These are phyloP conservation scores for Grigorovia transvaalensis DNA, from an alignment of 805 yeast genomes.

Conservation along the genomic window DNA sequence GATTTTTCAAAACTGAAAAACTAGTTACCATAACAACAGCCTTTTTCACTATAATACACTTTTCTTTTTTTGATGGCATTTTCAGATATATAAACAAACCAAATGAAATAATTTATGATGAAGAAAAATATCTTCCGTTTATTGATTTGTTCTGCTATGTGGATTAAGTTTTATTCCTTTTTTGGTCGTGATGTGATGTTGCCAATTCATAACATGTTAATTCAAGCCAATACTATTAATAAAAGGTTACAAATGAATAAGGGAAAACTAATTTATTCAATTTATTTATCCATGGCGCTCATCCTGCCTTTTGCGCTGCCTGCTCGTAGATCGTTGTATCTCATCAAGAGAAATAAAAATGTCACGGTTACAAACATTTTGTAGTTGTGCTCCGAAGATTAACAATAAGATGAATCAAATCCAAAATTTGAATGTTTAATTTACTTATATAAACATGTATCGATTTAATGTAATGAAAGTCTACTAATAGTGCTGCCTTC, in stretches of 20 bases:
- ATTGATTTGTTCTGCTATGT: neutral
- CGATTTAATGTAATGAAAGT: neutral
- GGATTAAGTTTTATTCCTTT: neutral
- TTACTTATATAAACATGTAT: neutral
- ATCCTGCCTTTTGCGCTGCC: conserved; percentile 24
- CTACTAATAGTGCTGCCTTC: neutral
- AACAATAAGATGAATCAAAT: neutral
- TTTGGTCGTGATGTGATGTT: neutral
- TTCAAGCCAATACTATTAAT: no score
- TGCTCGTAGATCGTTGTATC: conserved; percentile 14
- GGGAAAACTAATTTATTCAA: neutral
- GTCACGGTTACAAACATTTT: neutral
- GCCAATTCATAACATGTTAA: neutral
- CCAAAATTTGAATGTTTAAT: neutral
- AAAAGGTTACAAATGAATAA: neutral
- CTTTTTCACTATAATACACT: neutral
- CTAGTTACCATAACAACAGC: neutral
- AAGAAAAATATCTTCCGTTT: neutral
- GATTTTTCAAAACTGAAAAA: neutral
- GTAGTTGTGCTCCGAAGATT: neutral
- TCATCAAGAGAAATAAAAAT: neutral
- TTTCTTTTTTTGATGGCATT: neutral
- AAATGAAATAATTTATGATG: neutral
- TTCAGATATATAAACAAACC: neutral
- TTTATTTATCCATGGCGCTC: conserved; percentile 19